Evolutionary conservation across 2,329 filamentous ascomycete genomes (phyloP), one percentile per base, ranked within the genome.

Genomic region (Talaromyces sp.): DNA sequence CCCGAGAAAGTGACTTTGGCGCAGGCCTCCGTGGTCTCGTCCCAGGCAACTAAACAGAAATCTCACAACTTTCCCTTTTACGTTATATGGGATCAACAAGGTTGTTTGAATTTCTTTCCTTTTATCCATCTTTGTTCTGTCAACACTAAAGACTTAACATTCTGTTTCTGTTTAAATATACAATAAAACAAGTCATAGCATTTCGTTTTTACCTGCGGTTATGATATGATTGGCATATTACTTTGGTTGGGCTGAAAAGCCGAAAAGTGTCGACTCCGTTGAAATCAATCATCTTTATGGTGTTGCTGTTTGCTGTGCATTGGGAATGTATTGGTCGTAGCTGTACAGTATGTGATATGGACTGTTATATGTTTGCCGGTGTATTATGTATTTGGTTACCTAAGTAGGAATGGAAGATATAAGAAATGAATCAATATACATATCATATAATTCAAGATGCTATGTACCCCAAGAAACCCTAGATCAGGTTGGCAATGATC

Each of bases 1-100:
- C 96, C 75, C 97, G 97, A 83, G 95, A 99, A 82, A 95, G 95
- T 74, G 95, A 99, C 78, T 89, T 98, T 80, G 86, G 80, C 64
- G 75, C 89, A 68, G 92, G 92, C 71, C 82, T 90, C 66, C 88
- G 88, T 79, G 87, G 87, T 61, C 87, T 89, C 80, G 86, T 89
- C 65, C 78, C 79, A 64, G 80, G 79, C 65, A 80, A 78, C 76
- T 80, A 78, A 72, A 66, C 65, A 66, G 72, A 53, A 56, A 61
- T 61, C 49, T 43, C 11, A 49, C 54, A 63, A 36, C 59, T 36
- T 51, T 66, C 69, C 65, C 68, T 49, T 43, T 68, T n/a, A 27
- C 13, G 22, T 43, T 45, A 43, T 56, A 56, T 36, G 31, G 53
- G 53, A 56, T 69, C 67, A 69, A 68, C 31, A 36, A 25, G n/a